These are phyloP conservation scores for Dovyalis caffra DNA, from an alignment of 345 rosid species.

Conservation along the genomic window DNA sequence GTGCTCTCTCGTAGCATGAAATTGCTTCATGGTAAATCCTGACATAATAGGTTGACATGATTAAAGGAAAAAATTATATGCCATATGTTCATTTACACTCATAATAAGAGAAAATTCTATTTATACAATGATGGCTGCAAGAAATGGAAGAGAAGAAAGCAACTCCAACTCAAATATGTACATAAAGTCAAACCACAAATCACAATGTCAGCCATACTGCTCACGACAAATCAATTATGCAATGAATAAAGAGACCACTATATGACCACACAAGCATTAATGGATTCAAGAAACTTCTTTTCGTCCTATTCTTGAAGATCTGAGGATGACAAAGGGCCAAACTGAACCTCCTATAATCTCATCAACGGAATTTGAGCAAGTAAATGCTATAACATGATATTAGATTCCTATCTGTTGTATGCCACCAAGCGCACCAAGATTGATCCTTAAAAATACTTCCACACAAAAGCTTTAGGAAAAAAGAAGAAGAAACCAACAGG, in stretches of 20 bases:
- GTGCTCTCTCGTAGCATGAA: conserved; percentile 75
- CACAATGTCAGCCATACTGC: not conserved
- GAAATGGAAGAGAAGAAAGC: not conserved
- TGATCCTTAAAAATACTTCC: not conserved
- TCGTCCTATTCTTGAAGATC: not conserved
- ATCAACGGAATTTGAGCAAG: not conserved
- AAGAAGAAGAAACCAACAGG: not conserved
- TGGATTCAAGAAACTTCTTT: not conserved
- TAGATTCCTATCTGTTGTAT: not conserved
- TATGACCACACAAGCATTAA: not conserved
- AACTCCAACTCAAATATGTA: not conserved
- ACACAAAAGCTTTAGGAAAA: not conserved
- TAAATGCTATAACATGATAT: not conserved
- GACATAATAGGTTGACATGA: conserved; percentile 18
- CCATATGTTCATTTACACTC: not conserved
- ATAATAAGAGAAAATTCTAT: not conserved
- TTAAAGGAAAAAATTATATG: not conserved
- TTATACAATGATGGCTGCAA: not conserved
- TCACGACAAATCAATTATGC: not conserved
- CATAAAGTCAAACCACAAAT: not conserved
- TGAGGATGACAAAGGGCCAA: not conserved
- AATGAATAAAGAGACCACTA: not conserved
- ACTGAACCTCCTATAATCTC: not conserved
- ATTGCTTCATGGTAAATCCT: conserved; percentile 77
- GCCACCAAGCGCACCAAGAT: not conserved